Conservation (phyloP, 78 protist genomes). For the Mantamonas sphyraenae region DNA sequence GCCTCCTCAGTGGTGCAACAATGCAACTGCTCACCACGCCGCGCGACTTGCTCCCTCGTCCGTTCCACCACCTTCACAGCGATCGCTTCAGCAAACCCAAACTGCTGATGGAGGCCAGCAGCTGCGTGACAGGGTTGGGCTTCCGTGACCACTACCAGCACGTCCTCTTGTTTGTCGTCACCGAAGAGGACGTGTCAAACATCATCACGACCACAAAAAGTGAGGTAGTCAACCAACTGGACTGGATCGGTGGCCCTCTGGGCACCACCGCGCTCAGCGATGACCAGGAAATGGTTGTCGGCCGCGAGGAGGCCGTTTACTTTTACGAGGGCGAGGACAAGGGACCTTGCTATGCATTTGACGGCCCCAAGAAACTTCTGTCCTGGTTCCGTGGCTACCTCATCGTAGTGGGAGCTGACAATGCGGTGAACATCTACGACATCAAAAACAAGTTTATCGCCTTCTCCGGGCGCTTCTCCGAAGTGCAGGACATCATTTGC, state of each 20-base stretch:
- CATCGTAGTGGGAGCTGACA: conserved; percentile 40
- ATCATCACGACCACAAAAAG: too few relatives aligned
- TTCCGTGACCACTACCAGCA: too few relatives aligned
- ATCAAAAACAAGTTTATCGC: conserved; percentile 64
- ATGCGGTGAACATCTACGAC: conserved; percentile 69
- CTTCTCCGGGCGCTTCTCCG: conserved; percentile 34
- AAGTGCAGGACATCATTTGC: conserved; percentile 32
- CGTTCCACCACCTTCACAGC: background rate
- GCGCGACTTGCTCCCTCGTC: background rate
- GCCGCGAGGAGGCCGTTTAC: background rate
- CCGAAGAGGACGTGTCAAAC: too few relatives aligned
- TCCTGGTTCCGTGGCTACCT: conserved; percentile 63
- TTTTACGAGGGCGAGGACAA: conserved; percentile 9
- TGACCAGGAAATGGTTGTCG: conserved; percentile 10
- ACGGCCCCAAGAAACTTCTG: conserved; percentile 16
- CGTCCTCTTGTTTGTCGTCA: too few relatives aligned
- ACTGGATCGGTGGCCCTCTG: too few relatives aligned
- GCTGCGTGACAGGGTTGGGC: too few relatives aligned
- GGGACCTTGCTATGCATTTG: conserved; percentile 37
- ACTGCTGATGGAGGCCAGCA: too few relatives aligned
- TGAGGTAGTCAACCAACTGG: too few relatives aligned
- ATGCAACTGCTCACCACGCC: background rate
- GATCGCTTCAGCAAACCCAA: background rate
- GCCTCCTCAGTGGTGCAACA: too few relatives aligned
- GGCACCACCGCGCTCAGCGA: conserved; percentile 3